Conservation (phyloP, 257 asterid species). For the Solanum megistacrolobum region DNA sequence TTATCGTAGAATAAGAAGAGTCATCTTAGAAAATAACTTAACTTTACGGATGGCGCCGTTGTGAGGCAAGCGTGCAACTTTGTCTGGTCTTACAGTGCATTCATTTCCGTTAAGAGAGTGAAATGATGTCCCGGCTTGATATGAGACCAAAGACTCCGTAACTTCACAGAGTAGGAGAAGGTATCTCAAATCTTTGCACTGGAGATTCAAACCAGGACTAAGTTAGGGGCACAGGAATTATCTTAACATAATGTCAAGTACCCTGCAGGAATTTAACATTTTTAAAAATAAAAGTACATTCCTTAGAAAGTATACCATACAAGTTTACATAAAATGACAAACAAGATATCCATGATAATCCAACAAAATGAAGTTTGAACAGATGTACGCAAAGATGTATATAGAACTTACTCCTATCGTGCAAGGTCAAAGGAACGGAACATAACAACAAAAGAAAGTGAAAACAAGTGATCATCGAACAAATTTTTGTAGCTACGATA, state of each 20-base stretch:
- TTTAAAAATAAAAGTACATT: not conserved
- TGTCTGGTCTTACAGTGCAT: not conserved
- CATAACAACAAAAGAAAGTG: not conserved
- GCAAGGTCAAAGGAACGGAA: not conserved
- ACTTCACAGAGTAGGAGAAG: not conserved
- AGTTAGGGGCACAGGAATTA: not conserved
- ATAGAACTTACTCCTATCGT: not conserved
- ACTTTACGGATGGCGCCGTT: fast-evolving
- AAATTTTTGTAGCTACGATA: not conserved
- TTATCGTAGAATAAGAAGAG: not conserved
- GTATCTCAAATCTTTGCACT: not conserved
- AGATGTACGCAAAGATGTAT: not conserved
- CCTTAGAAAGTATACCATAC: not conserved
- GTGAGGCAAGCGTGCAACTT: not conserved
- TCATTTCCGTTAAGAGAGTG: not conserved
- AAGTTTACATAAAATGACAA: too few species aligned
- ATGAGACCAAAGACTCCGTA: not conserved
- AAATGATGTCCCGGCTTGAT: not conserved
- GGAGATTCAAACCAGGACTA: not conserved
- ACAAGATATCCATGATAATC: too few species aligned
- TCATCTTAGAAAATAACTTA: too few species aligned
- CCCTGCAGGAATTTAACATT: not conserved
- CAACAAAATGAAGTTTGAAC: not conserved
- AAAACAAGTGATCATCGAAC: not conserved
- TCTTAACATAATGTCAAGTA: not conserved